Percentiles rank a stretch among this genome's conserved stretches.
phyloP scores from a whole-genome alignment of 306 rosid genomes.

The Dalbergia cultrata region DNA sequence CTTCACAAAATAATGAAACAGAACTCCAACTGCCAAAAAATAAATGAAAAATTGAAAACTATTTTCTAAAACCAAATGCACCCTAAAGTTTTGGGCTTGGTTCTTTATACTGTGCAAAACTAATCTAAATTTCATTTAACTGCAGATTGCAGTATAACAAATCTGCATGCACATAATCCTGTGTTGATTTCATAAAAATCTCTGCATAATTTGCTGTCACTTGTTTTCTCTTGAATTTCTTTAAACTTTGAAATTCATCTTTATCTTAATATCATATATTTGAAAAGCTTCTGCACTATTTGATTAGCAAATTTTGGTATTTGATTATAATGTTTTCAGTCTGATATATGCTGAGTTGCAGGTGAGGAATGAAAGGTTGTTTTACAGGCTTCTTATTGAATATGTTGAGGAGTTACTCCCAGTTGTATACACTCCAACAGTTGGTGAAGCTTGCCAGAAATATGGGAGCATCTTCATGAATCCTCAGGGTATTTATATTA shows the following conservation, averaged over 20 bases:
- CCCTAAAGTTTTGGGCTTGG: not conserved
- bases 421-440: slow-evolving; percentile 94
- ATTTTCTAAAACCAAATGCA: too few species aligned
- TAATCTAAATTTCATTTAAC: not conserved
- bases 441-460: slow-evolving; percentile 99
- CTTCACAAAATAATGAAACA: too few species aligned
- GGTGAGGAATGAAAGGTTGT: slow-evolving; percentile 89
- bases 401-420: slow-evolving; percentile 97
- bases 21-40: too few species aligned
- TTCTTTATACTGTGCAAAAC: not conserved
- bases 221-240: slow-evolving; percentile 15
- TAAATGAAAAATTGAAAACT: too few species aligned
- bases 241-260: slow-evolving; percentile 7
- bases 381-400: slow-evolving; percentile 81
- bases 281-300: not conserved
- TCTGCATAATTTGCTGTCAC: not conserved
- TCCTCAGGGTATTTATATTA: slow-evolving; percentile 94
- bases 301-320: slow-evolving; percentile 16
- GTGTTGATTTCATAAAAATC: not conserved
- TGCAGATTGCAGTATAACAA: not conserved
- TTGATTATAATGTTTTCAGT: slow-evolving; percentile 25
- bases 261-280: slow-evolving; percentile 11
- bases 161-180: not conserved
- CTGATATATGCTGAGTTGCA: slow-evolving; percentile 50
- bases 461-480: slow-evolving; percentile 85